Evolutionary conservation across 108 stramenopile species (phyloP).

Genomic region (Schizochytrium sp.): DNA sequence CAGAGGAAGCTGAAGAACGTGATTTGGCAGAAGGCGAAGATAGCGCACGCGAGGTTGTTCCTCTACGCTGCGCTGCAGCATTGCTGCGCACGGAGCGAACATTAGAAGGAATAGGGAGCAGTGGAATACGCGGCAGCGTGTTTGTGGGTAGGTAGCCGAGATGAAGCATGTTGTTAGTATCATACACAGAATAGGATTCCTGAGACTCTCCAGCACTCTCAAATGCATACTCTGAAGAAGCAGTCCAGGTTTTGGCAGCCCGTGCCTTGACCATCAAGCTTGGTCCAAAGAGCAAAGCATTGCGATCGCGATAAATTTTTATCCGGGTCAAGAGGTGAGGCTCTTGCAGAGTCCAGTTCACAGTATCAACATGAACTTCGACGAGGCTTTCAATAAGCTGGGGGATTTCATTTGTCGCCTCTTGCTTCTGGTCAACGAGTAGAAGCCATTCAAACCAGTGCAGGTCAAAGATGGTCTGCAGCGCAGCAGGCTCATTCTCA

Average conservation of each 20-base stretch:
- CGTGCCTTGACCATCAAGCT: slow-evolving; percentile 53
- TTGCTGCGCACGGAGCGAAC: neutral
- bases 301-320: slow-evolving; percentile 48
- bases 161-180: slow-evolving; percentile 53
- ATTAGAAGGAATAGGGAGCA: slow-evolving; percentile 20
- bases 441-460: slow-evolving; percentile 58
- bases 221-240: slow-evolving; percentile 21
- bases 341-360: slow-evolving; percentile 40
- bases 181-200: slow-evolving; percentile 3
- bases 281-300: slow-evolving; percentile 36
- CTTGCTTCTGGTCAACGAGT: slow-evolving; percentile 5
- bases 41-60: slow-evolving; percentile 1
- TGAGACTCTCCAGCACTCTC: slow-evolving; percentile 2
- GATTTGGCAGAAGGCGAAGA: neutral
- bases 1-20: neutral
- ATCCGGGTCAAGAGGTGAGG: neutral
- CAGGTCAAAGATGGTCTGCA: slow-evolving; percentile 58
- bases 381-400: neutral
- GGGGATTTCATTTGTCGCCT: neutral
- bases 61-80: slow-evolving; percentile 8
- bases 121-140: slow-evolving; percentile 40
- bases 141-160: slow-evolving; percentile 24
- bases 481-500: slow-evolving; percentile 42
- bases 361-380: slow-evolving; percentile 25
- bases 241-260: neutral